Percentiles rank a stretch among this genome's conserved stretches.
Evolutionary conservation across 495 filamentous ascomycete species (phyloP).

Genomic region (Talaromyces thailandensis): DNA sequence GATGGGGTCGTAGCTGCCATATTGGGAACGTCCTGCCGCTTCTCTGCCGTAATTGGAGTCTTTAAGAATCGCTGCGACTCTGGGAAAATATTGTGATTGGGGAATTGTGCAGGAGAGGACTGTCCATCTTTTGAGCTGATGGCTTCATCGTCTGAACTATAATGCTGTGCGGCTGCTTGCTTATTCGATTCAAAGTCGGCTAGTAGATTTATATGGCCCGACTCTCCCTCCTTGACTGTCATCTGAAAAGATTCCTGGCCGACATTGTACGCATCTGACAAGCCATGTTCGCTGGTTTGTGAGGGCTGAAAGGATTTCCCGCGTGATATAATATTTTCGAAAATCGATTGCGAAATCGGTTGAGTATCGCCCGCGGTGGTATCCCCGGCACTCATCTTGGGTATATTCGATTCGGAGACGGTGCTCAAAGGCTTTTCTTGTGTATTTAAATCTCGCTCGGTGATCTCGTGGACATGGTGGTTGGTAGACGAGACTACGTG

Average conservation of each 20-base stretch:
- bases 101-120: slow-evolving; percentile 29
- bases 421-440: slow-evolving; percentile 3
- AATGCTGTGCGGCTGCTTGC: slow-evolving; percentile 8
- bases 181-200: slow-evolving; percentile 26
- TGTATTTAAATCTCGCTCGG: background rate
- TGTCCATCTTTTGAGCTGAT: slow-evolving; percentile 26
- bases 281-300: slow-evolving; percentile 15
- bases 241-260: slow-evolving; percentile 23
- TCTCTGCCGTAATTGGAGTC: slow-evolving; percentile 34
- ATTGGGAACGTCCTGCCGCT: slow-evolving; percentile 21
- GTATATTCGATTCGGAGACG: slow-evolving; percentile 7
- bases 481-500: background rate
- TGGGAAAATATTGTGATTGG: slow-evolving; percentile 33
- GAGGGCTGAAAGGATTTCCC: slow-evolving; percentile 10
- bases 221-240: slow-evolving; percentile 37
- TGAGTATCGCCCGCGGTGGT: slow-evolving; percentile 39
- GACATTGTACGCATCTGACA: slow-evolving; percentile 9
- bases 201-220: slow-evolving; percentile 41
- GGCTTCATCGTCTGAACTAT: slow-evolving; percentile 26
- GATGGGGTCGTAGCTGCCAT: slow-evolving; percentile 26
- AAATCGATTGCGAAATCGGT: slow-evolving; percentile 43
- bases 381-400: slow-evolving; percentile 27
- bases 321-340: slow-evolving; percentile 33
- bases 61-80: slow-evolving; percentile 42
- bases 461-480: background rate